Evolutionary conservation across 2,329 filamentous ascomycete genomes (phyloP).

Genomic region (Pyricularia pennisetigena): DNA sequence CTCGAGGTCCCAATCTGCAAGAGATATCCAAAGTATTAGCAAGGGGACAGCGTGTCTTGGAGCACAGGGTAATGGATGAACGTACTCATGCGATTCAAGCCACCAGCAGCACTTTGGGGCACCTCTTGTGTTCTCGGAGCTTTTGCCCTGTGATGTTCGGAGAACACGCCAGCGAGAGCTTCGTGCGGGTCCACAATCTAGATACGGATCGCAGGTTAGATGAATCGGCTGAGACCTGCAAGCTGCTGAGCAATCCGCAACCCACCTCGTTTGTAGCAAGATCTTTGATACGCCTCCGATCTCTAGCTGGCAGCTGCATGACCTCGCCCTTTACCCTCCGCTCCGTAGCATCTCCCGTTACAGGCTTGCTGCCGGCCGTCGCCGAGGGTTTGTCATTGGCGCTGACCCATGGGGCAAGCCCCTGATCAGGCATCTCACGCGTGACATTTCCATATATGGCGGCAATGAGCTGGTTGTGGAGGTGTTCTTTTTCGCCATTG

Average conservation of each 20-base stretch:
- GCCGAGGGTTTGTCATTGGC: conserved; percentile 57
- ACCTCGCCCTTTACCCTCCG: conserved; percentile 57
- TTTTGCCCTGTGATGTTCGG: conserved; percentile 37
- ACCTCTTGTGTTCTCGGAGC: conserved; percentile 44
- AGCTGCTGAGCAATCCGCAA: conserved; percentile 7
- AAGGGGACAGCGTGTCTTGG: neutral
- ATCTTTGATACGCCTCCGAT: conserved; percentile 58
- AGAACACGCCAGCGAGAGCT: conserved; percentile 39
- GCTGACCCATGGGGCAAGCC: conserved; percentile 61
- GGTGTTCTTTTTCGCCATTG: conserved; percentile 49
- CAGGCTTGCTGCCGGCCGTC: conserved; percentile 47
- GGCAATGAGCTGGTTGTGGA: conserved; percentile 59
- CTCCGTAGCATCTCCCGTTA: conserved; percentile 56
- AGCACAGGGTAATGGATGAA: conserved; percentile 8
- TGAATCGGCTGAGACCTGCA: neutral
- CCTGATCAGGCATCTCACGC: conserved; percentile 57
- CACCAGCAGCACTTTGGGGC: conserved; percentile 54
- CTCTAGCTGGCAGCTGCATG: conserved; percentile 59
- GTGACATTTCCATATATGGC: conserved; percentile 62
- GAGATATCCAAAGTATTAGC: conserved; percentile 1
- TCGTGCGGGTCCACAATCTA: conserved; percentile 40
- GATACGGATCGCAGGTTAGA: neutral
- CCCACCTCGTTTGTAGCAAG: conserved; percentile 50
- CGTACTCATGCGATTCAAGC: conserved; percentile 73
- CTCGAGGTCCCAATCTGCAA: conserved; percentile 53